Evolutionary conservation across 2,329 filamentous ascomycete species (phyloP).

Genomic region (Exutisphaerella laricina): DNA sequence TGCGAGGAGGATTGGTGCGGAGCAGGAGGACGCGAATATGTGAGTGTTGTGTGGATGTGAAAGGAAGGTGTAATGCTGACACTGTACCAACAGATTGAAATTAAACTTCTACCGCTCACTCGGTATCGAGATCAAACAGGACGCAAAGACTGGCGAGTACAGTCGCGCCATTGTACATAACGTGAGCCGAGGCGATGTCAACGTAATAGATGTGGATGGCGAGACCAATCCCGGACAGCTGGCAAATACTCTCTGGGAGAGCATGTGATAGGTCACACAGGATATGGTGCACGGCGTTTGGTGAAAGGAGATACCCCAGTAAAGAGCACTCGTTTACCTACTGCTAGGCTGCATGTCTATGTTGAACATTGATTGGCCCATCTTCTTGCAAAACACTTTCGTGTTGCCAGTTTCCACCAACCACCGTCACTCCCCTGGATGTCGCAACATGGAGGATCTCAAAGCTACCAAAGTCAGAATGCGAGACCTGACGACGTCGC

Average conservation of each 20-base stretch:
- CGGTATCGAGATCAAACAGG: conserved; percentile 84
- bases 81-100: conserved; percentile 52
- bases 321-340: background rate
- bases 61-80: background rate
- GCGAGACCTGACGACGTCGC: too few species aligned
- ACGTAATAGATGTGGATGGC: conserved; percentile 82
- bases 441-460: too few species aligned
- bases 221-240: conserved; percentile 91
- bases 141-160: conserved; percentile 67
- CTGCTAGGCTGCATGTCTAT: conserved; percentile 50
- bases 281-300: conserved; percentile 3
- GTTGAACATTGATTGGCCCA: too few species aligned
- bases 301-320: conserved; percentile 1
- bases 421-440: too few species aligned
- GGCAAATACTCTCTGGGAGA: conserved; percentile 94
- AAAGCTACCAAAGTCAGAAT: too few species aligned
- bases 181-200: conserved; percentile 80
- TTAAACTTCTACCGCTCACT: conserved; percentile 87
- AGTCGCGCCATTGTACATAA: conserved; percentile 81
- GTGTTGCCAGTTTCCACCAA: too few species aligned
- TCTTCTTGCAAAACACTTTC: too few species aligned
- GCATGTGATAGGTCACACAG: conserved; percentile 50
- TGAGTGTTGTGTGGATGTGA: conserved; percentile 28
- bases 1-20: conserved; percentile 39
- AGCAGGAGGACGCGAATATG: conserved; percentile 45